Evolutionary conservation across 1,139 yeast species (phyloP).

Genomic region (Diutina mesorugosa): DNA sequence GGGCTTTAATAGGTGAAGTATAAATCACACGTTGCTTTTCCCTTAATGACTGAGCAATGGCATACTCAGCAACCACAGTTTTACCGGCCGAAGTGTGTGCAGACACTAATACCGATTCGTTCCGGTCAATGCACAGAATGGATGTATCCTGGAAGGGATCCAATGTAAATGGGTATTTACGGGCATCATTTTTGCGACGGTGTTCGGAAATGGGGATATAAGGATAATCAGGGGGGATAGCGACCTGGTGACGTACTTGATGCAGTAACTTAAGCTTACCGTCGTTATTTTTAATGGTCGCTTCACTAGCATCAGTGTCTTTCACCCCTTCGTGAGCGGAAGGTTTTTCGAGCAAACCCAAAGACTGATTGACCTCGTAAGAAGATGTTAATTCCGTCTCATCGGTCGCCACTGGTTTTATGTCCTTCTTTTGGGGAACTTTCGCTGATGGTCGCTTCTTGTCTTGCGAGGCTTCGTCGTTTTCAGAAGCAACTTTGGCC

Average conservation of each 20-base stretch:
- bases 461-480: conserved; percentile 6
- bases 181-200: conserved; percentile 57
- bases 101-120: conserved; percentile 92
- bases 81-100: conserved; percentile 99
- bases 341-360: conserved; percentile 43
- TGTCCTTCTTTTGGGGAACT: conserved; percentile 3
- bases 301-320: neutral
- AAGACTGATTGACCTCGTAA: conserved; percentile 71
- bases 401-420: conserved; percentile 72
- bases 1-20: conserved; percentile 94
- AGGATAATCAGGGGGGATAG: conserved; percentile 83
- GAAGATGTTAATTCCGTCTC: conserved; percentile 86
- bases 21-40: conserved; percentile 91
- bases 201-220: conserved; percentile 85
- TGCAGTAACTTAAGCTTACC: conserved; percentile 66
- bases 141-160: conserved; percentile 98
- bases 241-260: conserved; percentile 96
- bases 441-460: conserved; percentile 5
- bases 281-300: conserved; percentile 12
- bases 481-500: conserved; percentile 4
- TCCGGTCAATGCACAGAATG: conserved; percentile 83
- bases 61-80: conserved; percentile 97
- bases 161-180: conserved; percentile 80
- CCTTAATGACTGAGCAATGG: conserved; percentile 86
- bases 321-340: conserved; percentile 9